Conservation (phyloP, 1,284 basidiomycete species). For the Rhodotorula sp. region DNA sequence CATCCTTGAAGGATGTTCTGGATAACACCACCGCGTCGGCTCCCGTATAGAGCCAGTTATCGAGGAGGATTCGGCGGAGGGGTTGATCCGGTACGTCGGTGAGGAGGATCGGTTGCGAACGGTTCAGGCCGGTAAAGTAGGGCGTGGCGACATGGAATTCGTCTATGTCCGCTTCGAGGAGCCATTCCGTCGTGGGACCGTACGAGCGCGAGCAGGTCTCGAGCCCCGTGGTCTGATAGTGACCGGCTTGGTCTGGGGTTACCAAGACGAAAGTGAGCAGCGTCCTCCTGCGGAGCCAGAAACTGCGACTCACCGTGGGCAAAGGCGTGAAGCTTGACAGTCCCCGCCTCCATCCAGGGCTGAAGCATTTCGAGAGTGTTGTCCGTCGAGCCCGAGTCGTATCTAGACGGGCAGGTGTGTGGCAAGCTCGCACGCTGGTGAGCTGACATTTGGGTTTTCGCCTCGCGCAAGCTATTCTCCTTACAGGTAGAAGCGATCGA, state of each 20-base stretch:
- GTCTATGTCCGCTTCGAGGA: constrained; percentile 24
- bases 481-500: constrained; percentile 24
- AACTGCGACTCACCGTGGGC: not conserved
- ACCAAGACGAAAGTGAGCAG: not conserved
- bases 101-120: not conserved
- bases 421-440: too few relatives aligned
- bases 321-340: constrained; percentile 10
- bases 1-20: constrained; percentile 14
- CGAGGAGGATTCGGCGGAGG: not conserved
- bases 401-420: not conserved
- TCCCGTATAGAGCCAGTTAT: constrained; percentile 10
- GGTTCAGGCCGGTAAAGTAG: not conserved
- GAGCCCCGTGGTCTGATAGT: constrained; percentile 18
- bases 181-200: constrained; percentile 7
- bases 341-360: constrained; percentile 12
- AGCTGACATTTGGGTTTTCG: not conserved
- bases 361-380: constrained; percentile 11
- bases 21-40: constrained; percentile 6
- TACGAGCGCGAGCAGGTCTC: constrained; percentile 14
- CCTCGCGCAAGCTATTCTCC: not conserved
- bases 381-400: constrained; percentile 17
- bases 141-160: constrained; percentile 15
- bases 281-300: not conserved
- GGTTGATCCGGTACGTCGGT: constrained; percentile 11
- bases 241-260: not conserved